These are phyloP conservation scores for Beauveria australis DNA, from an alignment of 2,329 filamentous ascomycete genomes.

Conservation along the genomic window DNA sequence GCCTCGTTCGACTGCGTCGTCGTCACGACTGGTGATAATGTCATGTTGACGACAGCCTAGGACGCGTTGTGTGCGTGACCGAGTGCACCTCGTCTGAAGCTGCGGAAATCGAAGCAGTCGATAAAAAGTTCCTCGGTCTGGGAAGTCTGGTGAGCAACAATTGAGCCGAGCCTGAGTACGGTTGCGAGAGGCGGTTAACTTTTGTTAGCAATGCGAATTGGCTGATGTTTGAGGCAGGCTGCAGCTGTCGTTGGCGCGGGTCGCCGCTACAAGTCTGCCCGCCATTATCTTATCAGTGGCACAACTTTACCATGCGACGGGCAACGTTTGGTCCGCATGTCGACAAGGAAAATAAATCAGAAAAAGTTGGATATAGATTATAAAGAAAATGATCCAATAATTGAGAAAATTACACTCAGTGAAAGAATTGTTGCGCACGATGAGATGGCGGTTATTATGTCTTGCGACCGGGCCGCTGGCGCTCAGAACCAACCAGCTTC, in stretches of 20 bases:
- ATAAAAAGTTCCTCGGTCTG: too few species aligned
- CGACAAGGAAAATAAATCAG: too few species aligned
- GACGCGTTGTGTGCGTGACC: background rate
- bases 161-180: background rate
- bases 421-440: too few species aligned
- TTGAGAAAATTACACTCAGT: too few species aligned
- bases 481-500: too few species aligned
- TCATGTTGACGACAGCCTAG: constrained; percentile 26
- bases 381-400: too few species aligned
- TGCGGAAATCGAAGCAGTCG: too few species aligned
- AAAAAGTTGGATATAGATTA: too few species aligned
- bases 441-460: too few species aligned
- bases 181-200: background rate
- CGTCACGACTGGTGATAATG: constrained; percentile 38
- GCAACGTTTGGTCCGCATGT: background rate
- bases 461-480: too few species aligned
- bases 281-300: constrained; percentile 1
- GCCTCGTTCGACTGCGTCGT: constrained; percentile 27
- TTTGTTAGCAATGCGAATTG: background rate
- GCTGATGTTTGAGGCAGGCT: background rate
- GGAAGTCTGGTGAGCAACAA: background rate
- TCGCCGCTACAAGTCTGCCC: background rate
- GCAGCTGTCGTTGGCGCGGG: background rate
- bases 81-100: background rate
- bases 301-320: background rate